Base-by-base conservation (phyloP, 2,329 filamentous ascomycete genomes). In the Neonectria punicea region DNA sequence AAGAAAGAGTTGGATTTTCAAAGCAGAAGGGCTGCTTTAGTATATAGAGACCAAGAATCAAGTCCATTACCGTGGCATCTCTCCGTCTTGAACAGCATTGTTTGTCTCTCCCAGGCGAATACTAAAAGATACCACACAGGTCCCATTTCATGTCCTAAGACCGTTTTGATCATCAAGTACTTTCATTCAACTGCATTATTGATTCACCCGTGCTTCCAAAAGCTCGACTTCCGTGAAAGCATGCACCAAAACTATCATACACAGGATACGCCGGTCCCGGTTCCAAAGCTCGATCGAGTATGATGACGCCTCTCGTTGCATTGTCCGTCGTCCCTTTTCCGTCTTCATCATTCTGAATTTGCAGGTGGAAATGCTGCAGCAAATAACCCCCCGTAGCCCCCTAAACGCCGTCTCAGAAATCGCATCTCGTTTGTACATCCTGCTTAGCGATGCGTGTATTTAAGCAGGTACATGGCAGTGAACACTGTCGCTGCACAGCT, bases 191-290 rank as follows among this genome's bases (percentile, higher is more conserved):
- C 50, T 55, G 28, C 61, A 44, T 58, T 51, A 58, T 25, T 13
- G 28, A 46, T 54, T 39, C 28, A 30, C 25, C 30, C 44, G 30
- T 46, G 43, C 36, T 54, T 44, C 41, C 54, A 47, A 57, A 16
- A 36, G 32, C 43, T 22, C 34, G 44, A 44, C 25, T 32, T 18
- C 53, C 53, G 62, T 43, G 47, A 36, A 53, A 62, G 41, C 44
- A 61, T 50, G 36, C 51, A 53, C 61, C 51, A 49, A 58, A 62
- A 30, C 46, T 58, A 63, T 49, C 67, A 61, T 68, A 71, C 54
- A 44, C 54, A 53, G 25, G 53, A 43, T 49, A 60, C 54, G 53
- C 62, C 54, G 53, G 39, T 61, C 50, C 61, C 58, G 9, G 51
- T 61, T 49, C 54, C 32, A 28, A 22, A 51, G 20, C 36, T 51